Base-by-base conservation (phyloP, 441 rosid species). In the Daphne laureola region DNA sequence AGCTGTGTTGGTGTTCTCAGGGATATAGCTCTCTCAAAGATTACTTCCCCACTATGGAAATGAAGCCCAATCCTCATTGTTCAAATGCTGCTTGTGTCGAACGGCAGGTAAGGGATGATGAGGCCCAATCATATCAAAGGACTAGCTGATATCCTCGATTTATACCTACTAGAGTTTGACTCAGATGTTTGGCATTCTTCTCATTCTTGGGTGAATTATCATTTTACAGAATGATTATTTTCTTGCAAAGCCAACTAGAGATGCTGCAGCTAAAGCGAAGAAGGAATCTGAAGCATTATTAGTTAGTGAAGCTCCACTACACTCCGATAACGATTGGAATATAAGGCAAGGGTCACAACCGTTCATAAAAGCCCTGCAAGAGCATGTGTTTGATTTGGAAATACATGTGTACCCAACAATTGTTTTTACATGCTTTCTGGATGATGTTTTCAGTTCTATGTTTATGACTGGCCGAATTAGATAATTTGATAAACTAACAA, bases 11-110 rank as follows among this genome's bases (percentile, higher is more conserved):
- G 48, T 58, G 73, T 61, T 57, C 55, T 26, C 73, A 93, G 99
- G 99, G 97, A 48, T 93, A 90, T 69, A 93, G 83, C 73, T 87
- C 97, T 59, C 92, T 93, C n/a, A 93, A 90, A 68, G 97, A 90
- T 71, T 93, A 50, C 72, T 93, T 93, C 72, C 99, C 97, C 62
- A 83, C 97, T 53, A 85, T 93, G 97, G 80, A 83, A 73, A 85
- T 87, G 97, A 93, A 76, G 77, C 99, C 97, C 49, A 89, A 89
- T 67, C 93, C 95, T 36, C 97, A 89, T 55, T 93, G 97, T 79
- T 75, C 95, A 40, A 93, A 93, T 73, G 78, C 67, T 47, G 90
- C 85, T 58, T 89, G 99, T 76, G 68, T 93, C 62, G 85, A 90
- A 67, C 82, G 95, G 21, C 98, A 93, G 95, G 98, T 85, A 78